Percentiles rank a stretch among this genome's conserved stretches.
Conservation (phyloP, 768 basidiomycete genomes). For the Russula ochroleuca region DNA sequence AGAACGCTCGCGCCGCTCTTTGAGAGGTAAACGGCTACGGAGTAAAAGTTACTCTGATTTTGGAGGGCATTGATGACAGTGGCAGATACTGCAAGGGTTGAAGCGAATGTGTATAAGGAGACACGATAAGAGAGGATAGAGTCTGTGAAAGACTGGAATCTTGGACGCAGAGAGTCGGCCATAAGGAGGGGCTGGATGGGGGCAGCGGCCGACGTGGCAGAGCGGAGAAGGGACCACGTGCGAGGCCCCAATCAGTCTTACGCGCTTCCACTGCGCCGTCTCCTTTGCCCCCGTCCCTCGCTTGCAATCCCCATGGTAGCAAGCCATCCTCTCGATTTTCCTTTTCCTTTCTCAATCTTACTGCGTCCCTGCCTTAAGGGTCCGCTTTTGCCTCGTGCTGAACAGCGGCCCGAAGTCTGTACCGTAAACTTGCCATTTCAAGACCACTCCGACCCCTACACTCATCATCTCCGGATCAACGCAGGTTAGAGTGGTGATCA, state of each 20-base stretch:
- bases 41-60: constrained; percentile 88
- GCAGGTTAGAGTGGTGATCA: constrained; percentile 7
- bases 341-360: constrained; percentile 1
- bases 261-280: background rate
- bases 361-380: background rate
- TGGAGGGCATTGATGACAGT: constrained; percentile 78
- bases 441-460: constrained; percentile 8
- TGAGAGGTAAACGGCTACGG: constrained; percentile 87
- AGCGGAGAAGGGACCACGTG: constrained; percentile 13
- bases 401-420: background rate
- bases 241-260: background rate
- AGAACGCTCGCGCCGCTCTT: constrained; percentile 90
- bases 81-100: constrained; percentile 62
- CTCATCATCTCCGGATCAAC: constrained; percentile 21
- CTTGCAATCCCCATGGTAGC: constrained; percentile 16
- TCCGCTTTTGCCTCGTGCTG: background rate
- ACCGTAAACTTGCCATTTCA: constrained; percentile 13
- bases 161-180: constrained; percentile 46
- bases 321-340: constrained; percentile 6
- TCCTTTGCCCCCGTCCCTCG: constrained; percentile 6
- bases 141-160: constrained; percentile 47
- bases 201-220: constrained; percentile 11
- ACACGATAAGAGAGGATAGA: constrained; percentile 60
- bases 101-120: constrained; percentile 63
- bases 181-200: constrained; percentile 25